phyloP scores from a whole-genome alignment of 139 green algal species.

The Picochlorum sp. region DNA sequence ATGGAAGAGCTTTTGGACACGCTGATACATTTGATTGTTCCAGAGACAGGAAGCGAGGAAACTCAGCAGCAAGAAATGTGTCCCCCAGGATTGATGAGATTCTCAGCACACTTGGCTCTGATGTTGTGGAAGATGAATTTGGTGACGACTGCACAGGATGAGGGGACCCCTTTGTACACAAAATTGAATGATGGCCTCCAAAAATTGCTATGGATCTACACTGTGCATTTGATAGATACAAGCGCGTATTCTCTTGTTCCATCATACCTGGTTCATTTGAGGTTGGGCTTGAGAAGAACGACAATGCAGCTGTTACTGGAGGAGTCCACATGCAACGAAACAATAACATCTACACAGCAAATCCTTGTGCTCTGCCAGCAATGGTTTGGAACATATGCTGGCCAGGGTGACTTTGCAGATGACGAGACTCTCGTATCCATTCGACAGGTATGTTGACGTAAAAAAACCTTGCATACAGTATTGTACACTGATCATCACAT shows the following conservation, averaged over 20 bases:
- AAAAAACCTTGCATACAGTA: background rate
- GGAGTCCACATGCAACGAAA: constrained; percentile 19
- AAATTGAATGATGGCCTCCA: constrained; percentile 26
- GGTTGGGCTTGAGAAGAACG: constrained; percentile 15
- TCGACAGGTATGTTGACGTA: background rate
- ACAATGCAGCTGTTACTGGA: constrained; percentile 32
- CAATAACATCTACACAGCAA: constrained; percentile 15
- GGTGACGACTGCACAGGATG: constrained; percentile 11
- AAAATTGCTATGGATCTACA: constrained; percentile 24
- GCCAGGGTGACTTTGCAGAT: constrained; percentile 20
- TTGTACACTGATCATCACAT: background rate
- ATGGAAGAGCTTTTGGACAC: constrained; percentile 17
- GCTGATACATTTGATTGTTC: constrained; percentile 26
- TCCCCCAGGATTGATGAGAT: constrained; percentile 32
- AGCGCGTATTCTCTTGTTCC: constrained; percentile 31
- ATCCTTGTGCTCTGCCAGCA: constrained; percentile 13
- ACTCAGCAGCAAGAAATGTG: background rate
- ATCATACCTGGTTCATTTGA: constrained; percentile 50
- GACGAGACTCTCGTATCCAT: constrained; percentile 16
- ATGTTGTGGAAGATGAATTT: constrained; percentile 43
- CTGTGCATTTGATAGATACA: constrained; percentile 32
- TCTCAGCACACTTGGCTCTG: constrained; percentile 56
- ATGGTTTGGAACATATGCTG: constrained; percentile 24
- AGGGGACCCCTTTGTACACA: constrained; percentile 9
- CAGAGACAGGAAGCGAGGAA: background rate